Percentiles rank a stretch among this genome's conserved stretches.
phyloP scores from a whole-genome alignment of 805 yeast species.

The Lachancea kluyveri region DNA sequence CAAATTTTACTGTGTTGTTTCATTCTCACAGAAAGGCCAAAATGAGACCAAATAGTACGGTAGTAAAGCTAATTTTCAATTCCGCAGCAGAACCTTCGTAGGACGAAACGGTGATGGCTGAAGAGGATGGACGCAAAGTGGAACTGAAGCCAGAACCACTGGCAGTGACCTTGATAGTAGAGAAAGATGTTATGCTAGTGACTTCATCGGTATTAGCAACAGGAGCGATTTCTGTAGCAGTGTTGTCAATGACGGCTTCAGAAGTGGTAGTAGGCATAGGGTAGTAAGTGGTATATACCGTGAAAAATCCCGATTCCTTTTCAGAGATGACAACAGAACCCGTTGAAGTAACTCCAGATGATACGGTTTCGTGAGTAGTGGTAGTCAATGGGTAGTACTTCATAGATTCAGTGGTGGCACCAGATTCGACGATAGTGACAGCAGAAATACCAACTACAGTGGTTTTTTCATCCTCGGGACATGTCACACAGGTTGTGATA shows the following conservation, averaged over 20 bases:
- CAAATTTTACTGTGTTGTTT: too few species aligned
- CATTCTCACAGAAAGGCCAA: background rate
- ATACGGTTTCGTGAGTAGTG: constrained; percentile 3
- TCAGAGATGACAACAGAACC: constrained; percentile 11
- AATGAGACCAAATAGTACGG: background rate
- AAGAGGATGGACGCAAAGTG: too few species aligned
- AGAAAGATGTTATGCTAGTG: background rate
- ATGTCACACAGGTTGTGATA: constrained; percentile 4
- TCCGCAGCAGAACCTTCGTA: constrained; percentile 1
- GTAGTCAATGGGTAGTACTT: too few species aligned
- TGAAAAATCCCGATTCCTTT: constrained; percentile 10
- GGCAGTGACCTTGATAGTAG: background rate
- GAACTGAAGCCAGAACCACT: background rate
- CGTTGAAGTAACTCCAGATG: constrained; percentile 8
- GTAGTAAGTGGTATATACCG: constrained; percentile 14
- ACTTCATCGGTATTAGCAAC: background rate
- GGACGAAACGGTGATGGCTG: background rate
- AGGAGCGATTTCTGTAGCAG: background rate
- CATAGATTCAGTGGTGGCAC: too few species aligned
- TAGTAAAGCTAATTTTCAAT: constrained; percentile 1
- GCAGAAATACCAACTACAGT: constrained; percentile 3
- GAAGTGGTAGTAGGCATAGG: too few species aligned
- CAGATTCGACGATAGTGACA: too few species aligned
- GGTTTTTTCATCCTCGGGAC: constrained; percentile 3
- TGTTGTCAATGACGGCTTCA: background rate